phyloP scores from a whole-genome alignment of 352 stramenopile species.

The Phytophthora tubulina region DNA sequence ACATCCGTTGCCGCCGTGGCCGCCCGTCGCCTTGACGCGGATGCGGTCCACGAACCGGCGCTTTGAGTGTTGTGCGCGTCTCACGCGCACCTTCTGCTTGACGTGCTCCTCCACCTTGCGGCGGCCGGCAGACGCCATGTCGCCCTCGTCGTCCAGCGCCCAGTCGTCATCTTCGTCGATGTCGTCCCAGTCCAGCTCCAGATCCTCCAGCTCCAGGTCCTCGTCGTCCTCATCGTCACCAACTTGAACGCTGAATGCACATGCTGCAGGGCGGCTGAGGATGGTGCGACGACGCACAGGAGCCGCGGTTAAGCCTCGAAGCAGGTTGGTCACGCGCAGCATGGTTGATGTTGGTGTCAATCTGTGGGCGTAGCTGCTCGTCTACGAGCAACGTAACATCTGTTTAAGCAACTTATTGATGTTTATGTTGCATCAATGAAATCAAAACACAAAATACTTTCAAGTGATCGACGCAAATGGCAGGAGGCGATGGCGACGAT shows the following conservation, averaged over 20 bases:
- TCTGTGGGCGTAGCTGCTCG: background rate
- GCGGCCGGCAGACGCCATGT: slow-evolving; percentile 35
- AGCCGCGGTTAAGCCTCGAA: slow-evolving; percentile 56
- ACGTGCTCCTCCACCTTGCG: slow-evolving; percentile 82
- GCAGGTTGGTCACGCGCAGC: slow-evolving; percentile 65
- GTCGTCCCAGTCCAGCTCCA: slow-evolving; percentile 58
- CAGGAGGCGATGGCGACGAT: slow-evolving; percentile 27
- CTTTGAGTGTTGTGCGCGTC: slow-evolving; percentile 88
- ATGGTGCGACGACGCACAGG: slow-evolving; percentile 46
- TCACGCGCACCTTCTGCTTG: slow-evolving; percentile 89
- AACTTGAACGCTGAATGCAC: slow-evolving; percentile 18
- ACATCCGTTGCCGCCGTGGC: slow-evolving; percentile 90
- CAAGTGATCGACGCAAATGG: slow-evolving; percentile 1
- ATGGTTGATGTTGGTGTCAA: slow-evolving; percentile 38
- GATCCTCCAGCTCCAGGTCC: slow-evolving; percentile 56
- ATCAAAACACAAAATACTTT: too few relatives aligned
- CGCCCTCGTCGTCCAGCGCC: slow-evolving; percentile 38
- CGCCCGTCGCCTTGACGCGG: slow-evolving; percentile 88
- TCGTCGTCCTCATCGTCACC: slow-evolving; percentile 48
- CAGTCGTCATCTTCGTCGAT: slow-evolving; percentile 41
- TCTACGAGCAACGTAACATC: too few relatives aligned
- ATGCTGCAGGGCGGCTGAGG: slow-evolving; percentile 23
- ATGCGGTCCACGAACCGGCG: slow-evolving; percentile 92
- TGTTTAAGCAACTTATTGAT: too few relatives aligned
- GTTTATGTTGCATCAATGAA: too few relatives aligned